Conservation (phyloP, 805 yeast species). For the Danielia oregonensis region DNA sequence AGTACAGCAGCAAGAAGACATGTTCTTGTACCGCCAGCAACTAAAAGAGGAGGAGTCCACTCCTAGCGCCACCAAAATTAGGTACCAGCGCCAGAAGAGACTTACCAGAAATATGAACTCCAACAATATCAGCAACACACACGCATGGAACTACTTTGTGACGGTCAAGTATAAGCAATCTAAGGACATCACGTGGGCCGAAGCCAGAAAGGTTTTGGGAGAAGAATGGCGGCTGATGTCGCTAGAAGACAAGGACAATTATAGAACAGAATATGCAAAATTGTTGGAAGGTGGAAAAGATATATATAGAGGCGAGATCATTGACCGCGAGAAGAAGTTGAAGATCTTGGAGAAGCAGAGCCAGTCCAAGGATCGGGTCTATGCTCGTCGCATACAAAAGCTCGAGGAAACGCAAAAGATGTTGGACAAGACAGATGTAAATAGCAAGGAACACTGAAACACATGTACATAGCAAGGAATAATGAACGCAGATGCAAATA, state of each 20-base stretch:
- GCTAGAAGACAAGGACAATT: conserved; percentile 24
- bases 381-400: conserved; percentile 10
- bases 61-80: conserved; percentile 1
- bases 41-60: conserved; percentile 14
- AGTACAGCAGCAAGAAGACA: conserved; percentile 12
- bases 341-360: conserved; percentile 7
- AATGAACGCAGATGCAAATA: neutral
- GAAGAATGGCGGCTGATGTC: conserved; percentile 24
- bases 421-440: neutral
- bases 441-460: conserved; percentile 4
- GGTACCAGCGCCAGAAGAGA: conserved; percentile 4
- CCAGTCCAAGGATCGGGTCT: conserved; percentile 9
- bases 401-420: conserved; percentile 2
- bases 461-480: neutral
- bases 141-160: conserved; percentile 37
- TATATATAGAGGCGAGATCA: conserved; percentile 25
- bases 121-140: conserved; percentile 22
- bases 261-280: conserved; percentile 25
- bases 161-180: conserved; percentile 15
- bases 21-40: conserved; percentile 21
- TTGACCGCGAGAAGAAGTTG: conserved; percentile 23
- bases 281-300: conserved; percentile 27
- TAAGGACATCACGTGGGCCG: conserved; percentile 12
- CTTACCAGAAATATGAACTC: conserved; percentile 1
- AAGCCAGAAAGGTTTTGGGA: conserved; percentile 14